Evolutionary conservation across 2,329 filamentous ascomycete species (phyloP).

Genomic region (Neopestalotiopsis clavispora): DNA sequence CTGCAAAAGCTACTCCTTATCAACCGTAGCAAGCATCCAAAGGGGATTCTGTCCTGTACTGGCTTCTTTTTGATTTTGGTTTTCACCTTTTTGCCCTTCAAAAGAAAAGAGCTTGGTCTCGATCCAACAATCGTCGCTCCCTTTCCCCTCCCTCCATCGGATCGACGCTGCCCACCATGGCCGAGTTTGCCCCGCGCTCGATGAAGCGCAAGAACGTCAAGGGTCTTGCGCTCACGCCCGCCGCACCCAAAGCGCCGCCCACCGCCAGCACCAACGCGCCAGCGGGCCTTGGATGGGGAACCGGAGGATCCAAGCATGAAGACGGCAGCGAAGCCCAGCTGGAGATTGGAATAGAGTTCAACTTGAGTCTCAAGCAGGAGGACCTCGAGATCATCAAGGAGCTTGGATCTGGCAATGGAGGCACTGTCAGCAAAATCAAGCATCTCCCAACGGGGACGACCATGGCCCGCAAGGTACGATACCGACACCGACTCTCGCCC

Average conservation of each 20-base stretch:
- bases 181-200: conserved; percentile 73
- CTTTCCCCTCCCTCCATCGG: conserved; percentile 9
- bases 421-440: conserved; percentile 97
- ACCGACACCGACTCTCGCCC: conserved; percentile 22
- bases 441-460: conserved; percentile 93
- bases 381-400: conserved; percentile 94
- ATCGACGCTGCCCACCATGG: conserved; percentile 51
- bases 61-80: neutral
- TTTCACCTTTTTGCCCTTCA: neutral
- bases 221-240: conserved; percentile 84
- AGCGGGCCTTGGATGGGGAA: conserved; percentile 55
- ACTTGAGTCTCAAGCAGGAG: conserved; percentile 87
- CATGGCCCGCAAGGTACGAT: conserved; percentile 91
- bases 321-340: conserved; percentile 64
- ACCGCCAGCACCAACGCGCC: conserved; percentile 74
- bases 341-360: conserved; percentile 97
- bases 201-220: conserved; percentile 99
- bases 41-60: neutral
- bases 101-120: neutral
- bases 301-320: conserved; percentile 48
- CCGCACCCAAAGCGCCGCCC: conserved; percentile 72
- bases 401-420: conserved; percentile 93
- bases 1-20: conserved; percentile 3
- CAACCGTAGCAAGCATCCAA: neutral
- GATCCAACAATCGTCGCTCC: neutral